A percentile compares a stretch with the other conserved stretches of the same genome.
phyloP scores from a whole-genome alignment of 1,284 basidiomycete species.

The Microbotryum scabiosae region DNA sequence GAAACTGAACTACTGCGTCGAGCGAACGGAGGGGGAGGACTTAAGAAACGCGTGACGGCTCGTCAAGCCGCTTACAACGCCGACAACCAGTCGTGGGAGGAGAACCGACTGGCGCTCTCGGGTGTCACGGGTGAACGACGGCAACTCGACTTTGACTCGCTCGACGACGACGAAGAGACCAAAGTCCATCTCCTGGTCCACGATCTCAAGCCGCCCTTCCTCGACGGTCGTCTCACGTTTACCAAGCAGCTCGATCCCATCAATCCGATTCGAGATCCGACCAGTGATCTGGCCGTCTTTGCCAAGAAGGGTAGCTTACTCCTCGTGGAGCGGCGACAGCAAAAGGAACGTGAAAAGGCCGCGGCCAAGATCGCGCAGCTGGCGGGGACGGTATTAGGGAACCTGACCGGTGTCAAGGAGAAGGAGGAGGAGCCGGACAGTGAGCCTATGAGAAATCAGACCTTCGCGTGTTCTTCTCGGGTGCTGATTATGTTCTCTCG shows the following conservation, averaged over 20 bases:
- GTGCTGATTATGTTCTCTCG: neutral
- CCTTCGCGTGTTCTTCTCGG: neutral
- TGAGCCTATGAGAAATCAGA: neutral
- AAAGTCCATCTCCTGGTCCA: conserved; percentile 96
- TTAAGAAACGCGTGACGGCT: conserved; percentile 73
- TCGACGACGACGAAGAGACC: conserved; percentile 79
- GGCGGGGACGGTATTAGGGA: conserved; percentile 86
- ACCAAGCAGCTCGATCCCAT: conserved; percentile 96
- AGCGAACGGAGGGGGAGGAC: conserved; percentile 51
- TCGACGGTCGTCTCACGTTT: conserved; percentile 91
- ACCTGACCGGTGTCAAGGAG: conserved; percentile 94
- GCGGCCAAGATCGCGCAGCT: conserved; percentile 89
- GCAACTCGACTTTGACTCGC: conserved; percentile 70
- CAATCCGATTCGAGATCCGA: conserved; percentile 87
- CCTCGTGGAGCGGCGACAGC: conserved; percentile 89
- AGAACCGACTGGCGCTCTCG: conserved; percentile 90
- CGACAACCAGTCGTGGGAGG: conserved; percentile 97
- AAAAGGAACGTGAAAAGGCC: conserved; percentile 88
- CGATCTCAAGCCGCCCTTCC: conserved; percentile 92
- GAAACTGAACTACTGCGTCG: conserved; percentile 71
- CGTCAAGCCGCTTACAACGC: conserved; percentile 92
- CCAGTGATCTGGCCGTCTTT: conserved; percentile 91
- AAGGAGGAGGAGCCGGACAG: conserved; percentile 56
- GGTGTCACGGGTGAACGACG: conserved; percentile 75
- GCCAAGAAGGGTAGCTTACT: conserved; percentile 88